Percentiles rank a stretch among this genome's conserved stretches.
Conservation (phyloP, 2,329 filamentous ascomycete genomes). For the Sclerotiophoma versabilis region DNA sequence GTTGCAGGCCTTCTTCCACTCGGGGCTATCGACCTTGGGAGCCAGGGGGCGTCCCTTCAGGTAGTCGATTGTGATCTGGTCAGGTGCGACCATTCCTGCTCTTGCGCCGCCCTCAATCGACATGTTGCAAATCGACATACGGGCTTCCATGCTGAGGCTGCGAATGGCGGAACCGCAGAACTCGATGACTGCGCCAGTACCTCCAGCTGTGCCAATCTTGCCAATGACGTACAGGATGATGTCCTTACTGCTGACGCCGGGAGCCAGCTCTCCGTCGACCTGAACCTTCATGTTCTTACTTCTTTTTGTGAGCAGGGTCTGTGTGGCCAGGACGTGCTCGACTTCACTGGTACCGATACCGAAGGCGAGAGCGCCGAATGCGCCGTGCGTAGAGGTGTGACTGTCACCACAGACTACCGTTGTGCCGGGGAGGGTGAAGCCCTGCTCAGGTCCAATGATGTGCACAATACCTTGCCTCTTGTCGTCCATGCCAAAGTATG, state of each 20-base stretch:
- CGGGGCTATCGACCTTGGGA: slow-evolving; percentile 79
- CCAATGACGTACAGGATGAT: slow-evolving; percentile 93
- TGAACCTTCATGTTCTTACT: slow-evolving; percentile 99
- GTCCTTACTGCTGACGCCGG: slow-evolving; percentile 96
- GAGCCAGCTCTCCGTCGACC: slow-evolving; percentile 86
- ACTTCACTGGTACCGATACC: slow-evolving; percentile 98
- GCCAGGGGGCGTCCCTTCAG: slow-evolving; percentile 90
- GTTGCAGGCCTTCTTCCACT: slow-evolving; percentile 86
- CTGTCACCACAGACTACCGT: slow-evolving; percentile 98
- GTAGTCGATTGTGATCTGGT: slow-evolving; percentile 93
- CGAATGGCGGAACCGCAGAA: slow-evolving; percentile 96
- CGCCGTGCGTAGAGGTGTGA: slow-evolving; percentile 97
- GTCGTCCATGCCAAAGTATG: slow-evolving; percentile 95
- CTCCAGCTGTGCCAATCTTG: slow-evolving; percentile 91
- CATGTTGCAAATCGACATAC: slow-evolving; percentile 99
- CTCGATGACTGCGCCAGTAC: slow-evolving; percentile 93
- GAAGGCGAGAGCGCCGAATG: slow-evolving; percentile 92
- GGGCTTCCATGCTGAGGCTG: slow-evolving; percentile 88
- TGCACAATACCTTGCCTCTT: slow-evolving; percentile 98
- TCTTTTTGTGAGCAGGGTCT: slow-evolving; percentile 90
- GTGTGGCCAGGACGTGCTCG: slow-evolving; percentile 96
- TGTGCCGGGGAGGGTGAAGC: slow-evolving; percentile 95
- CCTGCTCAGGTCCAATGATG: slow-evolving; percentile 97
- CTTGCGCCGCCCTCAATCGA: slow-evolving; percentile 94
- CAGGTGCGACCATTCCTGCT: slow-evolving; percentile 95